phyloP scores from a whole-genome alignment of 2,329 filamentous ascomycete genomes.

The Nothopassalora personata region DNA sequence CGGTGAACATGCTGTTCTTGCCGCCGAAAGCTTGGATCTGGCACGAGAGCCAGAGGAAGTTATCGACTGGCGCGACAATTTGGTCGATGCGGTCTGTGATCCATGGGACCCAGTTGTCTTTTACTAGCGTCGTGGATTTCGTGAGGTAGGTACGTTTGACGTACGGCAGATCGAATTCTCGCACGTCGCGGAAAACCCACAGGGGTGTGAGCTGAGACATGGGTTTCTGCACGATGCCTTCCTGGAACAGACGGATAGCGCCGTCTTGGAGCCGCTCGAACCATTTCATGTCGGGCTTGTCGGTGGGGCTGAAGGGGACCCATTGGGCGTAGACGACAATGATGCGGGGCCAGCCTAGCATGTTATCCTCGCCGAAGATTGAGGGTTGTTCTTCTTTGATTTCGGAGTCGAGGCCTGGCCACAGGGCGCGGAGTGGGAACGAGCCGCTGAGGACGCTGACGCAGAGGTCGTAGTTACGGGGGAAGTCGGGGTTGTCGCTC shows the following conservation, averaged over 20 bases:
- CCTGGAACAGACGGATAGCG: constrained; percentile 25
- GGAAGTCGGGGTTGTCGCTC: constrained; percentile 41
- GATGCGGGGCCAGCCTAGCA: constrained; percentile 36
- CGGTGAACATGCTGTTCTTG: constrained; percentile 38
- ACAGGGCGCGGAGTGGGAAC: constrained; percentile 35
- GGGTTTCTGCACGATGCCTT: constrained; percentile 31
- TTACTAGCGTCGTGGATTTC: constrained; percentile 38
- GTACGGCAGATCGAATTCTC: constrained; percentile 48
- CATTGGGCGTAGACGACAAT: constrained; percentile 49
- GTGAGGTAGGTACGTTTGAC: constrained; percentile 46
- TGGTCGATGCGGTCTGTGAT: constrained; percentile 36
- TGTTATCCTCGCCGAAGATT: constrained; percentile 35
- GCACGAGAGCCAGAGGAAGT: constrained; percentile 41
- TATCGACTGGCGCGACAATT: constrained; percentile 34
- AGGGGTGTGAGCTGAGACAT: constrained; percentile 44
- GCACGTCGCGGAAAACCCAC: constrained; percentile 45
- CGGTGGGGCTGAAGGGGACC: constrained; percentile 38
- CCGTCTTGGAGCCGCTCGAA: constrained; percentile 37
- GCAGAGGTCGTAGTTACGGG: constrained; percentile 46
- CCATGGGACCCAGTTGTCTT: constrained; percentile 40
- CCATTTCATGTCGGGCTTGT: constrained; percentile 35
- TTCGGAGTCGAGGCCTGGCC: constrained; percentile 36
- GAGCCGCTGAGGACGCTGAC: constrained; percentile 44
- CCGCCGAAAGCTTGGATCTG: constrained; percentile 47
- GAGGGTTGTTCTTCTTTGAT: constrained; percentile 36